These are phyloP conservation scores for Kwoniella sp. DNA, from an alignment of 768 basidiomycete genomes.

Conservation along the genomic window DNA sequence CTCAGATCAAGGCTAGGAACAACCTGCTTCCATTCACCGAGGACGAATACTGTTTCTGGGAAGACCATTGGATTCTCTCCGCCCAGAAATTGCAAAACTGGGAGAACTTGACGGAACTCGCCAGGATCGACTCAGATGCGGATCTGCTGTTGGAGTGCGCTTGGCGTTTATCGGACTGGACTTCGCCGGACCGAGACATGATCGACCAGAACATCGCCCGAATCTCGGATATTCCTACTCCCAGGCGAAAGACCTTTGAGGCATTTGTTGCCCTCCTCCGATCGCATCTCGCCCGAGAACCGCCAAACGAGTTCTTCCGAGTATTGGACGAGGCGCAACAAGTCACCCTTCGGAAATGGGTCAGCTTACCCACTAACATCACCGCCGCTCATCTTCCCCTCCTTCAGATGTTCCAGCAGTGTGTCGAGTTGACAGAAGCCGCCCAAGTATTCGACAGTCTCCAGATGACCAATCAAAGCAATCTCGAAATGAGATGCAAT, in stretches of 20 bases:
- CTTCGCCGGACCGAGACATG: conserved; percentile 64
- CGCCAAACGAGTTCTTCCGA: conserved; percentile 75
- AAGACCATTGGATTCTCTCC: conserved; percentile 96
- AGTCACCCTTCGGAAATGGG: conserved; percentile 93
- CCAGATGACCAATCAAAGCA: conserved; percentile 78
- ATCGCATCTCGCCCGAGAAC: conserved; percentile 74
- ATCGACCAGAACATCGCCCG: conserved; percentile 77
- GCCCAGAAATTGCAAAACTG: conserved; percentile 97
- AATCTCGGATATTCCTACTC: conserved; percentile 84
- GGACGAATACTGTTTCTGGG: conserved; percentile 95
- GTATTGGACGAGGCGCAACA: conserved; percentile 96
- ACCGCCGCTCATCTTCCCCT: conserved; percentile 92
- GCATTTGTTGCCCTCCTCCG: conserved; percentile 88
- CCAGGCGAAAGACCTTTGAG: conserved; percentile 96
- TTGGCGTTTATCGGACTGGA: conserved; percentile 91
- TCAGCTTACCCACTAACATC: conserved; percentile 77
- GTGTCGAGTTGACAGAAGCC: conserved; percentile 95
- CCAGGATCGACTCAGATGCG: conserved; percentile 81
- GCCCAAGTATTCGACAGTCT: conserved; percentile 86
- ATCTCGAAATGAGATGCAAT: conserved; percentile 89
- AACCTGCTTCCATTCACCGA: conserved; percentile 88
- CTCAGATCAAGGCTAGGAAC: conserved; percentile 78
- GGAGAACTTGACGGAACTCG: conserved; percentile 91
- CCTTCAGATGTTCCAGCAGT: conserved; percentile 97
- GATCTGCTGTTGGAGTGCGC: conserved; percentile 92